Evolutionary conservation across 2,329 filamentous ascomycete genomes (phyloP).

Genomic region (Colletotrichum sp.): DNA sequence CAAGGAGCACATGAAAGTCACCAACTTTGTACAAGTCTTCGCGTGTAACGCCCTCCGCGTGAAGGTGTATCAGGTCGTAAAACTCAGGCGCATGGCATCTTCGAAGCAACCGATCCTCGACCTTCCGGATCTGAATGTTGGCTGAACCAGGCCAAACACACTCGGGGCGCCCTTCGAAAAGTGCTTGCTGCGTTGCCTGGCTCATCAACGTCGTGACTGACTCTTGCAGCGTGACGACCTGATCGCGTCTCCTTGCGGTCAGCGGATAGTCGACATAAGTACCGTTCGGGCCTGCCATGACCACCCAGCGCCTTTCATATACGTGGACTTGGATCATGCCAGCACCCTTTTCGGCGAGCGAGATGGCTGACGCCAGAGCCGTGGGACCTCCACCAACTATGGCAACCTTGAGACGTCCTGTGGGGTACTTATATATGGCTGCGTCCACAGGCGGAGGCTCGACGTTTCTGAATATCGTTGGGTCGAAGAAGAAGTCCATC

Average conservation of each 20-base stretch:
- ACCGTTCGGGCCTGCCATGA: slow-evolving; percentile 21
- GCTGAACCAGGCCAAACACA: slow-evolving; percentile 40
- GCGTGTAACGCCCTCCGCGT: slow-evolving; percentile 32
- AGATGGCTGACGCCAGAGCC: neutral
- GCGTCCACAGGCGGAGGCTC: neutral
- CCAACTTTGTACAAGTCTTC: slow-evolving; percentile 33
- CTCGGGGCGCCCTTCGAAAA: slow-evolving; percentile 34
- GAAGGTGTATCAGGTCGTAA: slow-evolving; percentile 32
- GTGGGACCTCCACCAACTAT: neutral
- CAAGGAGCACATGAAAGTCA: slow-evolving; percentile 40
- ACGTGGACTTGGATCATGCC: slow-evolving; percentile 38
- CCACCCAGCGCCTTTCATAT: slow-evolving; percentile 39
- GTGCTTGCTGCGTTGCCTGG: neutral
- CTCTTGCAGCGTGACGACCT: neutral
- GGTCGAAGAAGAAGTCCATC: neutral
- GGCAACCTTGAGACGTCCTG: neutral
- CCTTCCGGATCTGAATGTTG: slow-evolving; percentile 42
- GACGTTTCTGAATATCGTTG: neutral
- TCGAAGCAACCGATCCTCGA: slow-evolving; percentile 38
- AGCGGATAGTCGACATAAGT: slow-evolving; percentile 31
- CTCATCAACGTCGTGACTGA: neutral
- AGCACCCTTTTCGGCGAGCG: slow-evolving; percentile 35
- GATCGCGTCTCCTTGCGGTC: neutral
- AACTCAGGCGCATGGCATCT: slow-evolving; percentile 36
- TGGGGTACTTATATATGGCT: neutral